Percentiles rank a stretch among this genome's conserved stretches.
phyloP scores from a whole-genome alignment of 192 early-diverging fungal species.

The Podila verticillata region DNA sequence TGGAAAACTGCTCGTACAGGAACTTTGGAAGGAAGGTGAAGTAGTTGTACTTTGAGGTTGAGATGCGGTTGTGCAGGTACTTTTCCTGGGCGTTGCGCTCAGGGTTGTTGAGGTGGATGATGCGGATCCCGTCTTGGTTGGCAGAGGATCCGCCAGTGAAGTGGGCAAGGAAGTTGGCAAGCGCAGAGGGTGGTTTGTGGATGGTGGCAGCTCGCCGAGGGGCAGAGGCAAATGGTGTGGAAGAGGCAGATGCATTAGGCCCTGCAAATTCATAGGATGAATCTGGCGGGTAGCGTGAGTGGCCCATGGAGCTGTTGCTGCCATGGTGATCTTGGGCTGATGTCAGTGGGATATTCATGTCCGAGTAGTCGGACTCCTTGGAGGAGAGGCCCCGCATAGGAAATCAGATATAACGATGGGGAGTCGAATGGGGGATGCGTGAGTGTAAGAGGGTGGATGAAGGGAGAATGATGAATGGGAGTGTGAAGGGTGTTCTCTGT shows the following conservation, averaged over 20 bases:
- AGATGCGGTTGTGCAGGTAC: slow-evolving; percentile 92
- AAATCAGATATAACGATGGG: slow-evolving; percentile 1
- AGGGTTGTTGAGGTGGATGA: slow-evolving; percentile 90
- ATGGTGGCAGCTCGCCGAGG: background rate
- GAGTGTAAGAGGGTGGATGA: slow-evolving; percentile 37
- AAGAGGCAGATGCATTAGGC: background rate
- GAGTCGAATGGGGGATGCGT: background rate
- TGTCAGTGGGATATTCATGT: slow-evolving; percentile 56
- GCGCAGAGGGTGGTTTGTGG: slow-evolving; percentile 6
- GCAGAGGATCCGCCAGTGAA: slow-evolving; percentile 20
- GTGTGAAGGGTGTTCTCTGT: slow-evolving; percentile 19
- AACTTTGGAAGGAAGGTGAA: slow-evolving; percentile 96
- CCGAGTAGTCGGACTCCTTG: slow-evolving; percentile 54
- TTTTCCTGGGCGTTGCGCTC: slow-evolving; percentile 80
- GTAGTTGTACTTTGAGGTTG: slow-evolving; percentile 95
- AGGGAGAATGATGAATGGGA: slow-evolving; percentile 37
- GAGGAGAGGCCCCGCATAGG: slow-evolving; percentile 51
- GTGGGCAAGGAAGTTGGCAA: slow-evolving; percentile 12
- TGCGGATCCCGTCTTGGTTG: slow-evolving; percentile 59
- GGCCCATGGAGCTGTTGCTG: slow-evolving; percentile 20
- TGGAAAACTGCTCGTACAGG: slow-evolving; percentile 96
- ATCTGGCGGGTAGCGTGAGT: slow-evolving; percentile 34
- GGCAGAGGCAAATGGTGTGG: background rate
- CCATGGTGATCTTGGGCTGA: slow-evolving; percentile 31
- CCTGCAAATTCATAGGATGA: slow-evolving; percentile 4